Evolutionary conservation across 202 grass and related monocot species (phyloP).

Genomic region (Brachypodium distachyon): DNA sequence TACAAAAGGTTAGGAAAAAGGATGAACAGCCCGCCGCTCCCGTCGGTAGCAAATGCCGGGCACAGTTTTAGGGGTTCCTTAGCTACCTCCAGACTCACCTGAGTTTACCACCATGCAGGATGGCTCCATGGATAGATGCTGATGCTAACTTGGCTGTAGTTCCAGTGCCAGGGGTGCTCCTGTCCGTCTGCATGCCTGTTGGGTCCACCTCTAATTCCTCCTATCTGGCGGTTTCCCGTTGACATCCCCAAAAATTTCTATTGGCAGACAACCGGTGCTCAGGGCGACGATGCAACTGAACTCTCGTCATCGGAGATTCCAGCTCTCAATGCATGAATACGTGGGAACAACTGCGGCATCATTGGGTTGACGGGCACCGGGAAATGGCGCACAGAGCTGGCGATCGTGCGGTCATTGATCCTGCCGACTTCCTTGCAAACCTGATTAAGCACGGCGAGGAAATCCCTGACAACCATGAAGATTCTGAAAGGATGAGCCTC

Average conservation of each 20-base stretch:
- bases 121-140: background rate
- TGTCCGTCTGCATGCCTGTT: background rate
- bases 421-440: slow-evolving; percentile 67
- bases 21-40: background rate
- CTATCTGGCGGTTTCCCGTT: background rate
- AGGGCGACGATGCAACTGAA: slow-evolving; percentile 38
- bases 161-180: background rate
- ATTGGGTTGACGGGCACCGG: slow-evolving; percentile 50
- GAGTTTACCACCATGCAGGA: background rate
- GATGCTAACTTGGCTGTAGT: background rate
- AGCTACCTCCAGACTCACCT: slow-evolving; percentile 1
- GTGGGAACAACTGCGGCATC: slow-evolving; percentile 57
- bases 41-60: background rate
- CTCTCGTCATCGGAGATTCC: slow-evolving; percentile 71
- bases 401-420: slow-evolving; percentile 45
- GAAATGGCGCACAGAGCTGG: slow-evolving; percentile 45
- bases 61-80: background rate
- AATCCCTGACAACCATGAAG: slow-evolving; percentile 81
- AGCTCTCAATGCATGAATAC: slow-evolving; percentile 49
- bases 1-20: slow-evolving; percentile 20
- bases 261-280: slow-evolving; percentile 9
- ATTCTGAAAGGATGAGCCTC: slow-evolving; percentile 80
- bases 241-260: slow-evolving; percentile 25
- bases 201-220: background rate
- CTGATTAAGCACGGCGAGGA: slow-evolving; percentile 62